Evolutionary conservation across 495 filamentous ascomycete species (phyloP), one percentile per base, ranked within the genome.

Genomic region (Ramalina intermedia): DNA sequence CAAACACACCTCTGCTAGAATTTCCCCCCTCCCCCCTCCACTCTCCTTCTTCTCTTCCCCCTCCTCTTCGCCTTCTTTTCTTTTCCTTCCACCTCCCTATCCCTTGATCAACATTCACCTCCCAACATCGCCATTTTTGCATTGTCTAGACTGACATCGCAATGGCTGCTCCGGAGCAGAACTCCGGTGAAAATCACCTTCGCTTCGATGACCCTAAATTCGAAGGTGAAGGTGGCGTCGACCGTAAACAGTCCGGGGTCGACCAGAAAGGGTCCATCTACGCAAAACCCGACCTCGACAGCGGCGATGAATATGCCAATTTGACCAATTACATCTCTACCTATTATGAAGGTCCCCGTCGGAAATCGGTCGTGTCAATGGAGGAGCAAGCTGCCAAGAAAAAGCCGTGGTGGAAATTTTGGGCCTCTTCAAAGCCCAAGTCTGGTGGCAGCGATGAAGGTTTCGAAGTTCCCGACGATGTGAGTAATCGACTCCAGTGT

Each of bases 311-410:
- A 54, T 76, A 76, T 58, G 64, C 66, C 38, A 70, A 70, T 36
- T 63, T 82, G 47, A 72, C 80, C 63, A 70, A 76, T 41, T 82
- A 79, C 64, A 80, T 82, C 60, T 80, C 79, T 48, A 78, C 76
- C 52, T 79, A 79, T 54, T 75, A 70, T 55, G 76, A 79, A 61
- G 67, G 69, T 37, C 53, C 53, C n/a, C 71, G 73, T 54, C 70
- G 74, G 33, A 57, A 57, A 40, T 60, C 57, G 36, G 45, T 56
- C 62, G 73, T 71, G 48, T 72, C 70, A 33, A 75, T 72, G 52
- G 72, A 73, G 49, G 71, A 65, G 48, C 75, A 69, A 51, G 72
- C 54, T 51, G 66, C 60, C 48, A 54, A 63, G 55, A 76, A 77
- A 64, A 69, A 67, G 59, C 68, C 70, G 39, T 76, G 66, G 66